These are phyloP conservation scores for Backusella westeae DNA, from an alignment of 192 early-diverging fungal species.

Conservation along the genomic window DNA sequence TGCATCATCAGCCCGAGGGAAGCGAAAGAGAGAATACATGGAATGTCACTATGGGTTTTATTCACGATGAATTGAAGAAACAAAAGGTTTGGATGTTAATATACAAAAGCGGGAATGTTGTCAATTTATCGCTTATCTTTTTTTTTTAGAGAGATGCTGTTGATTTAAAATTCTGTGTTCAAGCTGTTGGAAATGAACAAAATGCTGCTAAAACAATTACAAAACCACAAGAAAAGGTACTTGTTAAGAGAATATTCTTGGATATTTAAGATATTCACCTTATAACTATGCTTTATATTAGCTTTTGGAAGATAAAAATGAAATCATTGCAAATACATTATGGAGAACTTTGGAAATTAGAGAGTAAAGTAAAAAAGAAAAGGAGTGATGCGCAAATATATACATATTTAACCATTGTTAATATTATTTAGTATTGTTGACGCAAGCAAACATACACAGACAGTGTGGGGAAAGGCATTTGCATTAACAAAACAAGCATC, in stretches of 20 bases:
- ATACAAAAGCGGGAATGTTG: not conserved
- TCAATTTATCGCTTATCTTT: not conserved
- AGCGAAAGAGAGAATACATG: slow-evolving; percentile 36
- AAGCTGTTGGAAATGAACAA: slow-evolving; percentile 29
- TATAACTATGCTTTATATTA: not conserved
- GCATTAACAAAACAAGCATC: slow-evolving; percentile 12
- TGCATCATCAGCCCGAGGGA: slow-evolving; percentile 53
- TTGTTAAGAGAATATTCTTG: not conserved
- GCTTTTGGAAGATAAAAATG: slow-evolving; percentile 35
- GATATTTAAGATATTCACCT: not conserved
- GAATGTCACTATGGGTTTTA: slow-evolving; percentile 18
- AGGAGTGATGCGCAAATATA: not conserved
- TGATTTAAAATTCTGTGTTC: slow-evolving; percentile 41
- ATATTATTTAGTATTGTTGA: slow-evolving; percentile 28
- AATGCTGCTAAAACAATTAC: slow-evolving; percentile 36
- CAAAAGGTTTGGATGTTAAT: slow-evolving; percentile 24
- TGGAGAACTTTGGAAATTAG: slow-evolving; percentile 43
- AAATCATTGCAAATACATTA: slow-evolving; percentile 40
- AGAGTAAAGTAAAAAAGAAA: slow-evolving; percentile 29
- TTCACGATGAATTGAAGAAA: slow-evolving; percentile 39
- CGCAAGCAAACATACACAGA: slow-evolving; percentile 32
- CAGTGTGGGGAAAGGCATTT: slow-evolving; percentile 42
- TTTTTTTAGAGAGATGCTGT: slow-evolving; percentile 30
- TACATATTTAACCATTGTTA: no score
- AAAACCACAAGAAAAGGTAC: slow-evolving; percentile 21